phyloP scores from a whole-genome alignment of 495 filamentous ascomycete genomes.

The Penicillium bovifimosum region DNA sequence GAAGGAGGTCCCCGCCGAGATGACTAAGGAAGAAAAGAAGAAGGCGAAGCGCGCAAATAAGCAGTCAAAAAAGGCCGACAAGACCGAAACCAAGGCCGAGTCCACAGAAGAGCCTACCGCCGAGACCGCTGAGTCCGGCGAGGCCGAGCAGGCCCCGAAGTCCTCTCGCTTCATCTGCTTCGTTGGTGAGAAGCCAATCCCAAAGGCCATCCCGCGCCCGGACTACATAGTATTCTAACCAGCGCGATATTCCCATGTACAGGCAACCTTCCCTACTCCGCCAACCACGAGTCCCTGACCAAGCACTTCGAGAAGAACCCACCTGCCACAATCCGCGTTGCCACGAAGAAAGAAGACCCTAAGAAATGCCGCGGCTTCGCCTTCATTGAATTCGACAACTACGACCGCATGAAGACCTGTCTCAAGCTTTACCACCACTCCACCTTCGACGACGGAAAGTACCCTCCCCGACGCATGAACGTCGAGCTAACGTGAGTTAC shows the following conservation, averaged over 20 bases:
- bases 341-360: conserved; percentile 63
- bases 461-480: conserved; percentile 67
- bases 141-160: conserved; percentile 33
- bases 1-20: neutral
- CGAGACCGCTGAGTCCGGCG: conserved; percentile 8
- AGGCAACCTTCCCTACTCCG: conserved; percentile 86
- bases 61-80: conserved; percentile 16
- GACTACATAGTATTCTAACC: neutral
- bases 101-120: conserved; percentile 10
- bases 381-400: conserved; percentile 87
- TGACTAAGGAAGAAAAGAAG: conserved; percentile 14
- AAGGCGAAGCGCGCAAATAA: conserved; percentile 17
- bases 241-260: neutral
- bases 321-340: conserved; percentile 67
- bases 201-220: conserved; percentile 4
- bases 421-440: conserved; percentile 85
- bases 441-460: conserved; percentile 65
- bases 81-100: conserved; percentile 14
- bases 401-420: conserved; percentile 90
- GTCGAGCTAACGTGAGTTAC: conserved; percentile 78
- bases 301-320: conserved; percentile 73
- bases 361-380: conserved; percentile 73
- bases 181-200: conserved; percentile 50
- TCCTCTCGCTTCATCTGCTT: conserved; percentile 74
- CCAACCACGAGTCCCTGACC: conserved; percentile 58